A percentile compares a stretch with the other conserved stretches of the same genome.
phyloP scores from a whole-genome alignment of 805 yeast species.

The Torulaspora maleeae region DNA sequence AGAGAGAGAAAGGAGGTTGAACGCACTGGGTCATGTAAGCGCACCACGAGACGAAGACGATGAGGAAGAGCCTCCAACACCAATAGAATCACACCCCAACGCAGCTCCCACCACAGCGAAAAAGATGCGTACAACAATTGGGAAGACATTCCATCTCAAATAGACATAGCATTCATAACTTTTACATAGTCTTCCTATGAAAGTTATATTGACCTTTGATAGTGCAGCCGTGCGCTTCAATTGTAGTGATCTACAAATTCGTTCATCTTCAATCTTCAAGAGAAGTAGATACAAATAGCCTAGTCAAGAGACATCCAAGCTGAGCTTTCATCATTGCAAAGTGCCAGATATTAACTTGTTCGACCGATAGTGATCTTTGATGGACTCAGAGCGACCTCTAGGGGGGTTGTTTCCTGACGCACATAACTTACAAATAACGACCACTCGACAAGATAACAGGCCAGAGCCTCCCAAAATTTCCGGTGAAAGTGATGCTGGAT shows the following conservation, averaged over 20 bases:
- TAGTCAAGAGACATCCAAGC: no score
- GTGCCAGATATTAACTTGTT: background rate
- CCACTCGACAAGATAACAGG: conserved; percentile 2
- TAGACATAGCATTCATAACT: conserved; percentile 1
- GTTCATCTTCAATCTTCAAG: no score
- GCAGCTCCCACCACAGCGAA: conserved; percentile 10
- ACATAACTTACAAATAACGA: conserved; percentile 17
- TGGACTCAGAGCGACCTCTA: conserved; percentile 10
- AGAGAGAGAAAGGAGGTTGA: conserved; percentile 58
- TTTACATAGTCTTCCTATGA: background rate
- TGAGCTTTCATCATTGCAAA: no score
- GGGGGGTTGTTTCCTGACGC: conserved; percentile 23
- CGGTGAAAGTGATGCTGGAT: background rate
- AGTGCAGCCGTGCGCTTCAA: no score
- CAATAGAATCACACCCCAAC: conserved; percentile 5
- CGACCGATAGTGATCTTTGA: background rate
- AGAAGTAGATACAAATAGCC: no score
- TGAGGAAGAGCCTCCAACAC: conserved; percentile 42
- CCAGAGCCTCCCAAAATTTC: conserved; percentile 1
- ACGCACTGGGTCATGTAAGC: conserved; percentile 47
- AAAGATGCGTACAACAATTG: conserved; percentile 17
- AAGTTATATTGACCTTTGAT: background rate
- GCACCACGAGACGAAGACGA: conserved; percentile 43
- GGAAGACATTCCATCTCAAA: conserved; percentile 14
- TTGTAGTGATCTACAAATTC: no score